Base-by-base conservation (phyloP, 2,329 filamentous ascomycete genomes). In the Raffaelea ambrosiae region DNA sequence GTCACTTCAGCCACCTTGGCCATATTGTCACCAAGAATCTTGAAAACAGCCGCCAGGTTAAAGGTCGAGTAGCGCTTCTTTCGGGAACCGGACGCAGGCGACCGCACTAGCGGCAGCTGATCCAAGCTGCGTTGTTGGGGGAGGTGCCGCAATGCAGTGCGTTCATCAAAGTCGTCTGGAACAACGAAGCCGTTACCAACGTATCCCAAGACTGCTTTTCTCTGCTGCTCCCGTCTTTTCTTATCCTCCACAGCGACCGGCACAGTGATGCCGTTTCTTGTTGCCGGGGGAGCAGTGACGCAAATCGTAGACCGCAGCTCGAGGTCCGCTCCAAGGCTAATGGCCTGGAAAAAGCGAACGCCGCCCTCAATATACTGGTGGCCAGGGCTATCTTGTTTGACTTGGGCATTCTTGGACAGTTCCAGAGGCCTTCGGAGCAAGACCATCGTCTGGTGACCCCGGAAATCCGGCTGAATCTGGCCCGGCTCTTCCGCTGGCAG, bases 131-230 rank as follows among this genome's bases (percentile, higher is more conserved):
- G 29, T 39, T 5, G 50, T 29, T 29, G 7, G 7, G 7, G 7
- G 7, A 29, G 7, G 26, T 13, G 26, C 13, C 13, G 26, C 26
- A 29, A 13, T 13, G 13, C 7, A 29, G 26, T 29, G 7, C 26
- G 48, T 59, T 66, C 49, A 60, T 62, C 55, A 66, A 76, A 57
- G 69, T 70, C 50, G 58, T 66, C 60, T 59, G 66, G 44, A 58
- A 70, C 40, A 59, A 52, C 46, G 66, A 58, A 50, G 59, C 54
- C 19, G 51, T 54, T 14, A 55, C 58, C 49, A 56, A 64, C 18
- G 51, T 50, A 13, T 51, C 52, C n/a, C 36, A 46, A 35, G 44
- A 49, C 43, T 36, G 48, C 54, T 50, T 44, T 48, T 20, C 14
- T 20, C 19, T 40, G 19, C 21, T 19, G 21, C 13, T 46, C 46